Evolutionary conservation across 441 rosid species (phyloP).

Genomic region (Jatropha podagrica): DNA sequence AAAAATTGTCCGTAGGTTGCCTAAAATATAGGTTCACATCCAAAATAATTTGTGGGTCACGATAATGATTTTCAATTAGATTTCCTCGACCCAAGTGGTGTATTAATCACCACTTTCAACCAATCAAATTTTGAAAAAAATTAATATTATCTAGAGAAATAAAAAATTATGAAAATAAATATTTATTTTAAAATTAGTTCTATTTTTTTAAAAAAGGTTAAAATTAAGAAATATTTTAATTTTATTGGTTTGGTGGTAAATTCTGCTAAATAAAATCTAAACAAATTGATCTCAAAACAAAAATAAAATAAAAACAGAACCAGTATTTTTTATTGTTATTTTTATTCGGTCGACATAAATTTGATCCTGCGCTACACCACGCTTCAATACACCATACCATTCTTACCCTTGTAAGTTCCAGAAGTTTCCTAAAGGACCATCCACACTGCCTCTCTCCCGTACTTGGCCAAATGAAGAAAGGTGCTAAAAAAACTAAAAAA

Average conservation of each 20-base stretch:
- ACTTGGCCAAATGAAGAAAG: constrained; percentile 21
- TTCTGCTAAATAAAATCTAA: too few species aligned
- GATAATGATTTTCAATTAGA: not conserved
- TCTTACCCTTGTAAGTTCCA: constrained; percentile 34
- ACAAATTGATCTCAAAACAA: too few species aligned
- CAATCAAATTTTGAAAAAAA: constrained; percentile 13
- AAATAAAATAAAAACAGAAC: not conserved
- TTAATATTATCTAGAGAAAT: not conserved
- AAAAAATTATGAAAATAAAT: not conserved
- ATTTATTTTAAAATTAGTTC: too few species aligned
- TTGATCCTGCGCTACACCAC: not conserved
- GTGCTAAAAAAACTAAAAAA: too few species aligned
- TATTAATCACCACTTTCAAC: not conserved
- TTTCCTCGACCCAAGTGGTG: constrained; percentile 4
- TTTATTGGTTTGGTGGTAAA: too few species aligned
- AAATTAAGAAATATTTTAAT: too few species aligned
- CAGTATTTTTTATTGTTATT: not conserved
- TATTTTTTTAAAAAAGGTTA: too few species aligned
- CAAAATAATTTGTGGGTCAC: not conserved
- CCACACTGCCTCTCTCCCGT: not conserved
- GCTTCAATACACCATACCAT: not conserved
- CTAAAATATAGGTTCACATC: too few species aligned
- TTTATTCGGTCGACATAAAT: not conserved
- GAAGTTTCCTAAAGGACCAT: constrained; percentile 44
- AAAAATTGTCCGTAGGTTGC: too few species aligned